These are phyloP conservation scores for Apiotrichum akiyoshidainum DNA, from an alignment of 1,284 basidiomycete species.

Conservation along the genomic window DNA sequence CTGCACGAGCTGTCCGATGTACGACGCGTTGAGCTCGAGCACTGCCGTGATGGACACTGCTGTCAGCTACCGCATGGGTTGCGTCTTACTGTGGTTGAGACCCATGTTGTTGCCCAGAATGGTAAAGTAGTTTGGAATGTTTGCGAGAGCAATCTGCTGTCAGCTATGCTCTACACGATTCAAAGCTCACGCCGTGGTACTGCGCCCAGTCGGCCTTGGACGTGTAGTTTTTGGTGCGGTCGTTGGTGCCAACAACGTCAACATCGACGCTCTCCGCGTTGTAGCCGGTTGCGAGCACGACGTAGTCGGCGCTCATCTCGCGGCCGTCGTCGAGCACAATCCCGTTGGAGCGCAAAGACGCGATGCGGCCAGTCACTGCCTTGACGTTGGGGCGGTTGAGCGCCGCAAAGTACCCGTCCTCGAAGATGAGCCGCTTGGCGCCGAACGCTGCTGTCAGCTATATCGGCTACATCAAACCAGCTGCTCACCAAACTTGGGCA, in stretches of 20 bases:
- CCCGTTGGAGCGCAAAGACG: background rate
- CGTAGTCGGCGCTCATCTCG: slow-evolving; percentile 22
- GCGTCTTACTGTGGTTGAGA: slow-evolving; percentile 21
- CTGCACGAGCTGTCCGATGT: slow-evolving; percentile 15
- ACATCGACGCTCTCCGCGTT: slow-evolving; percentile 7
- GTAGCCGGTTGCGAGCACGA: slow-evolving; percentile 20
- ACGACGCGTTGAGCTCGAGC: slow-evolving; percentile 17
- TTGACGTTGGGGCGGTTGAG: slow-evolving; percentile 28
- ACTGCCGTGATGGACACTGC: slow-evolving; percentile 14
- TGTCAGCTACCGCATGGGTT: background rate
- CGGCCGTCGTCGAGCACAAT: slow-evolving; percentile 21
- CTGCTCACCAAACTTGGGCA: slow-evolving; percentile 5
- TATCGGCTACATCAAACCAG: background rate
- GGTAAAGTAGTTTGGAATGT: slow-evolving; percentile 31
- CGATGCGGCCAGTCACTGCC: slow-evolving; percentile 14
- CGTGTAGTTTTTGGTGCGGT: slow-evolving; percentile 7
- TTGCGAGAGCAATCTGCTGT: slow-evolving; percentile 13
- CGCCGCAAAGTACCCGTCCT: slow-evolving; percentile 30
- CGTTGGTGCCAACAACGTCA: background rate
- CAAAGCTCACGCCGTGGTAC: background rate
- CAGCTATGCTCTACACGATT: background rate
- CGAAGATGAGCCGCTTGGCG: slow-evolving; percentile 26
- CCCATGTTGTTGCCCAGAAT: slow-evolving; percentile 33
- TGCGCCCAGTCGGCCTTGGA: background rate
- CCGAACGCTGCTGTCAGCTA: slow-evolving; percentile 23